These are phyloP conservation scores for Bondarzewia mesenterica DNA, from an alignment of 1,284 basidiomycete species.

Conservation along the genomic window DNA sequence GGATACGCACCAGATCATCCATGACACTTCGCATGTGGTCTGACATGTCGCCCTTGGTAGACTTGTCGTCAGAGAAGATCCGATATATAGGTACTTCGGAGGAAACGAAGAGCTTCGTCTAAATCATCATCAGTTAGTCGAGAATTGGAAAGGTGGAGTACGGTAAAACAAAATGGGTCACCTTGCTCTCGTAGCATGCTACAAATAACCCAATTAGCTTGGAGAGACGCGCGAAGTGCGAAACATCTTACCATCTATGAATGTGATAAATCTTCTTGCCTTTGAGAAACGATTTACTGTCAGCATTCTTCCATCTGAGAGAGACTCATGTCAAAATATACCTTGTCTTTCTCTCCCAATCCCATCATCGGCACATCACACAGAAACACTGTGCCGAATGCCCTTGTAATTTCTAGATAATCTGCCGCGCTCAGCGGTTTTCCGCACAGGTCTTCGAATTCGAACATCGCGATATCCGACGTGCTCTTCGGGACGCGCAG, in stretches of 20 bases:
- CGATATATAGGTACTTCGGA: constrained; percentile 86
- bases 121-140: constrained; percentile 19
- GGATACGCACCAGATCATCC: constrained; percentile 73
- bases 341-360: constrained; percentile 82
- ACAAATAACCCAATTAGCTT: constrained; percentile 4
- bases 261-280: constrained; percentile 95
- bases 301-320: not conserved
- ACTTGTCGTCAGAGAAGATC: constrained; percentile 72
- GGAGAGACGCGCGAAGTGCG: not conserved
- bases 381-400: constrained; percentile 85
- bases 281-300: constrained; percentile 17
- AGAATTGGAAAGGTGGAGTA: not conserved
- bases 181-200: constrained; percentile 91
- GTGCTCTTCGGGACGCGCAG: constrained; percentile 78
- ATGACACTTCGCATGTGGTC: constrained; percentile 84
- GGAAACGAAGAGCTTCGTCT: constrained; percentile 82
- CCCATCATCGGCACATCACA: constrained; percentile 86
- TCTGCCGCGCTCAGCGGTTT: constrained; percentile 89
- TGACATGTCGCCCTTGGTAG: constrained; percentile 38
- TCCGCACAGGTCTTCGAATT: constrained; percentile 85
- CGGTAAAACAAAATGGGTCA: constrained; percentile 20
- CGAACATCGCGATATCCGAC: constrained; percentile 77
- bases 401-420: constrained; percentile 89
- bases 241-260: constrained; percentile 72
- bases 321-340: constrained; percentile 32